These are phyloP conservation scores for Saccharomyces hybrid DNA, from an alignment of 1,139 yeast genomes.

Conservation along the genomic window DNA sequence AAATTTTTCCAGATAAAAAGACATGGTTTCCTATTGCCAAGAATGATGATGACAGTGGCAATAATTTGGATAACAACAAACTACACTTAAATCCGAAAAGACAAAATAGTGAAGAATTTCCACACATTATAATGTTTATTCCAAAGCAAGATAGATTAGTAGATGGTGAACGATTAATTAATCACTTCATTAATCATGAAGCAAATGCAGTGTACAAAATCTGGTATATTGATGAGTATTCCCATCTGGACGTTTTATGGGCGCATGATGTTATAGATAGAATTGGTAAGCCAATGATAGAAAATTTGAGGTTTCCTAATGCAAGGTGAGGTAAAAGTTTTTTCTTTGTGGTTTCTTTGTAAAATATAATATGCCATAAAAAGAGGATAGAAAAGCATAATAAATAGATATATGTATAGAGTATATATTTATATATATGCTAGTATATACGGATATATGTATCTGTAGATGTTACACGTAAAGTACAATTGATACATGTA, in stretches of 20 bases:
- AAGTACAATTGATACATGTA: not conserved
- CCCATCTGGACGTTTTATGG: conserved; percentile 90
- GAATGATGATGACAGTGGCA: conserved; percentile 2
- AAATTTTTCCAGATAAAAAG: conserved; percentile 28
- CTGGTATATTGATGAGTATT: conserved; percentile 49
- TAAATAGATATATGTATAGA: not conserved
- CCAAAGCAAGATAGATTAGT: conserved; percentile 52
- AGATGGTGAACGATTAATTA: conserved; percentile 47
- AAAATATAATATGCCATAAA: not conserved
- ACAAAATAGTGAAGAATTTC: conserved; percentile 14
- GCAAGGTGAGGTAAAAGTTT: not conserved
- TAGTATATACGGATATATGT: not conserved
- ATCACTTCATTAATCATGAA: conserved; percentile 43
- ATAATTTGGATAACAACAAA: conserved; percentile 31
- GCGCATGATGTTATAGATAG: conserved; percentile 60
- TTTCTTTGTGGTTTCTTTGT: not conserved
- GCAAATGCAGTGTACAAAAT: conserved; percentile 37
- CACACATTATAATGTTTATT: conserved; percentile 40
- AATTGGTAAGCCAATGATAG: conserved; percentile 39
- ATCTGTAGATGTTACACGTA: not conserved
- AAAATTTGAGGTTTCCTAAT: conserved; percentile 19
- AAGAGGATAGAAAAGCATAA: not conserved
- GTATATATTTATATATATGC: not conserved
- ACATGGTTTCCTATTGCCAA: conserved; percentile 28
- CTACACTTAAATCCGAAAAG: conserved; percentile 20